Conservation (phyloP, 345 rosid genomes). For the Gynandropsis gynandra region DNA sequence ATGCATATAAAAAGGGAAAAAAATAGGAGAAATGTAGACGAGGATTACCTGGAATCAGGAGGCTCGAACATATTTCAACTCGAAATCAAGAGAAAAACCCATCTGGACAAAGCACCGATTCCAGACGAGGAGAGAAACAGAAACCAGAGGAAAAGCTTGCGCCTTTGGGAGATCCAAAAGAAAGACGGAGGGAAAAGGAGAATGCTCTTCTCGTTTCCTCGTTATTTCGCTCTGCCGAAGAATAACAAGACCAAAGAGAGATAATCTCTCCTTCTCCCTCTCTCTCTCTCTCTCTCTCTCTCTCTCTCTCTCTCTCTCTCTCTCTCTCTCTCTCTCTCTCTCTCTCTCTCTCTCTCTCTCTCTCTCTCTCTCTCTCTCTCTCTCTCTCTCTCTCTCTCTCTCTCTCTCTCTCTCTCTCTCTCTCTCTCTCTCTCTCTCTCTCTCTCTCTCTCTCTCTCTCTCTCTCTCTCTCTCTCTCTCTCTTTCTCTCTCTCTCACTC, state of each 20-base stretch:
- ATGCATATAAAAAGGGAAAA: neutral
- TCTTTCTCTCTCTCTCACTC: conserved; percentile 7
- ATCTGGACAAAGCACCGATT: neutral
- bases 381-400: conserved; percentile 10
- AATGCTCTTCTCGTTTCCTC: conserved; percentile 1
- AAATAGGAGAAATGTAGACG: conserved; percentile 1
- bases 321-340: conserved; percentile 1
- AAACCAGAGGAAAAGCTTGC: neutral
- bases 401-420: conserved; percentile 11
- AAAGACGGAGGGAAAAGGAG: conserved; percentile 18
- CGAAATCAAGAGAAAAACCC: conserved; percentile 13
- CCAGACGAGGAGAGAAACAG: neutral
- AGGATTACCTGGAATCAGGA: conserved; percentile 24
- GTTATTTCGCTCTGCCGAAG: neutral
- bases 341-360: conserved; percentile 11
- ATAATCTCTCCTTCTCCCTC: neutral
- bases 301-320: conserved; percentile 17
- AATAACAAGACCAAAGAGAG: neutral
- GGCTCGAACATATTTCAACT: conserved; percentile 22
- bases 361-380: conserved; percentile 12
- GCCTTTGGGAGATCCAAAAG: conserved; percentile 1
- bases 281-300: conserved; percentile 8
- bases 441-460: conserved; percentile 8
- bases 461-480: conserved; percentile 8
- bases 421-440: conserved; percentile 6